Base-by-base conservation (phyloP, 2,329 filamentous ascomycete genomes). In the Chalara sp. region DNA sequence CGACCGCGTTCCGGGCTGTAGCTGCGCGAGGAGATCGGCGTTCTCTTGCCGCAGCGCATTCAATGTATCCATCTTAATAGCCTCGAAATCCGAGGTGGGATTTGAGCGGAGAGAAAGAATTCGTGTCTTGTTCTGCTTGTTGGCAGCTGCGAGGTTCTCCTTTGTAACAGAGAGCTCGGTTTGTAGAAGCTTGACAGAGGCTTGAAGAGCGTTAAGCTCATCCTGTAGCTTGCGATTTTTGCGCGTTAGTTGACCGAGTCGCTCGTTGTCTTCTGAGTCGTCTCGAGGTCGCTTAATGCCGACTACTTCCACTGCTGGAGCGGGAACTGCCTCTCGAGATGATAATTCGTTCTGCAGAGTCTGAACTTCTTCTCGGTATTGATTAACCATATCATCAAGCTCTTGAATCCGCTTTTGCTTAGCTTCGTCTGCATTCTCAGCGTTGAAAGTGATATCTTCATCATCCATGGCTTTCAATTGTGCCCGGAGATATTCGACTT, bases 401-500 rank as follows among this genome's bases (percentile, higher is more conserved):
- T 93, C 83, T 47, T 85, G 79, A 13, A 96, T 84, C 28, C 89
- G 85, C 55, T 84, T 76, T 0, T 78, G 73, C 56, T 90, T 92
- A 21, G 82, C 77, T 58, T 86, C 80, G 61, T 99, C 89, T 49
- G 87, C 85, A 42, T 80, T 83, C 33, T 89, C 87, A 0, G 88
- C 82, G 50, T 92, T 83, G 71, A 96, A 87, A 0, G 91, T 91
- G 48, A 83, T 81, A 61, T 97, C 91, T 67, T 99, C 93, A 1
- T 82, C 80, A 62, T 97, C 89, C 53, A 95, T 86, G 0, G 87
- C 86, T 69, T 91, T 91, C 49, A 97, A 77, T 67, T 99, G 93
- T 0, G 89, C 92, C 28, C 93, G 87, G 6, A 99, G 78, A 65
- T 95, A 96, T 59, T 96, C 91, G 0, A 93, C 89, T 66, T 99